phyloP scores from a whole-genome alignment of 164 flowering plant genomes.

The Saururus chinensis region DNA sequence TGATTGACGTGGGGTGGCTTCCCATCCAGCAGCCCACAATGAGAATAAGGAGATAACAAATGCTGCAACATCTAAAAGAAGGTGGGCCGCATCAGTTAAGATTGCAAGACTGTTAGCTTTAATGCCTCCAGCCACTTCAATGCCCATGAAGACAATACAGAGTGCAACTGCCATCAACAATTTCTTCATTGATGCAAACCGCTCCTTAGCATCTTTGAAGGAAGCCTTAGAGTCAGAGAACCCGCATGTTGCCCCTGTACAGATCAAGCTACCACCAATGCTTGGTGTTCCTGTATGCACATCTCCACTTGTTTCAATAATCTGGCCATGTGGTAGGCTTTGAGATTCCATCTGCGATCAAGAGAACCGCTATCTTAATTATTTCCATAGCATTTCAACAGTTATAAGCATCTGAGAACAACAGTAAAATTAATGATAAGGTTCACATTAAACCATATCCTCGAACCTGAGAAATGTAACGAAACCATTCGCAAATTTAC shows the following conservation, averaged over 20 bases:
- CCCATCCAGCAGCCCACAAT: constrained; percentile 92
- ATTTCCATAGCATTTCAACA: too few relatives aligned
- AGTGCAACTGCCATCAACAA: constrained; percentile 55
- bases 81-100: constrained; percentile 85
- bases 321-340: constrained; percentile 30
- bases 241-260: constrained; percentile 69
- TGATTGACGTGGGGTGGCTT: constrained; percentile 80
- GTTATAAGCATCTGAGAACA: too few relatives aligned
- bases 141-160: constrained; percentile 63
- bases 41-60: constrained; percentile 88
- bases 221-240: constrained; percentile 47
- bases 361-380: too few relatives aligned
- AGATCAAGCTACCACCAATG: constrained; percentile 31
- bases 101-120: constrained; percentile 89
- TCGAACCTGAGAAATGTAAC: too few relatives aligned
- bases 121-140: constrained; percentile 78
- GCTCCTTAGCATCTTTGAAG: constrained; percentile 60
- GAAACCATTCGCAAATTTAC: too few relatives aligned
- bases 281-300: constrained; percentile 16
- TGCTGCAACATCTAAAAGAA: constrained; percentile 82
- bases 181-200: constrained; percentile 57
- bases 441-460: too few relatives aligned
- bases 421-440: too few relatives aligned
- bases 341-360: constrained; percentile 74
- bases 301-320: constrained; percentile 43